Percentiles rank a stretch among this genome's conserved stretches.
Conservation (phyloP, 768 basidiomycete species). For the Saitozyma podzolica region DNA sequence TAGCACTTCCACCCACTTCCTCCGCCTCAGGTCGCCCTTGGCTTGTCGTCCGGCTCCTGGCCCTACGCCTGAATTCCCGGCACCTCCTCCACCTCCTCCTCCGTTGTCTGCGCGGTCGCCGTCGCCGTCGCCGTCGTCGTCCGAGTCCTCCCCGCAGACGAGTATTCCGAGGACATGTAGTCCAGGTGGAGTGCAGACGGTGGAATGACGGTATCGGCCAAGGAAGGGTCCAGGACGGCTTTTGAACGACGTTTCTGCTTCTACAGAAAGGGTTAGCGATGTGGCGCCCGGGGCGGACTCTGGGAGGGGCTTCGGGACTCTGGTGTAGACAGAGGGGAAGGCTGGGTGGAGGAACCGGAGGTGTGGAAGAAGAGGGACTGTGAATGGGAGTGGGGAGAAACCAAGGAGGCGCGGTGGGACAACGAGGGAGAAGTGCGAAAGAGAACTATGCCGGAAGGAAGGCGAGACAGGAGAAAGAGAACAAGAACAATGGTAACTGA, state of each 20-base stretch:
- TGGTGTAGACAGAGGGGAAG: no score
- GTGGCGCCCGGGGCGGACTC: no score
- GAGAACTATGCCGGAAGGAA: no score
- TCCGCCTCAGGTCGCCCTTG: not conserved
- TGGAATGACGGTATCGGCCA: constrained; percentile 13
- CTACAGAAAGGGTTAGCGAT: constrained; percentile 12
- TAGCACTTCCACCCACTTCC: constrained; percentile 15
- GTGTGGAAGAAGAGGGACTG: not conserved
- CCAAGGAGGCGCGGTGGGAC: no score
- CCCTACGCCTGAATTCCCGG: not conserved
- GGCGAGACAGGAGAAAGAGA: no score
- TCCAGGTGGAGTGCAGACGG: constrained; percentile 40
- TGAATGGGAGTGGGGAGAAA: no score
- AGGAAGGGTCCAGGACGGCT: constrained; percentile 27
- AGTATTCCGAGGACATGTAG: constrained; percentile 52
- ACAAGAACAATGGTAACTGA: no score
- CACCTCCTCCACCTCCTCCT: no score
- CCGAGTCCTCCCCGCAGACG: constrained; percentile 39
- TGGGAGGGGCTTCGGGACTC: no score
- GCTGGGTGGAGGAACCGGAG: no score
- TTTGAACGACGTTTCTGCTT: constrained; percentile 48
- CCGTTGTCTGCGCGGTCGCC: not conserved
- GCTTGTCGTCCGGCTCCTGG: not conserved
- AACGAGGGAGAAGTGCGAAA: no score
- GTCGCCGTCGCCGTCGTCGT: constrained; percentile 4